Conservation (phyloP, 176 grass and related monocot genomes). For the Oryza glumipatula region DNA sequence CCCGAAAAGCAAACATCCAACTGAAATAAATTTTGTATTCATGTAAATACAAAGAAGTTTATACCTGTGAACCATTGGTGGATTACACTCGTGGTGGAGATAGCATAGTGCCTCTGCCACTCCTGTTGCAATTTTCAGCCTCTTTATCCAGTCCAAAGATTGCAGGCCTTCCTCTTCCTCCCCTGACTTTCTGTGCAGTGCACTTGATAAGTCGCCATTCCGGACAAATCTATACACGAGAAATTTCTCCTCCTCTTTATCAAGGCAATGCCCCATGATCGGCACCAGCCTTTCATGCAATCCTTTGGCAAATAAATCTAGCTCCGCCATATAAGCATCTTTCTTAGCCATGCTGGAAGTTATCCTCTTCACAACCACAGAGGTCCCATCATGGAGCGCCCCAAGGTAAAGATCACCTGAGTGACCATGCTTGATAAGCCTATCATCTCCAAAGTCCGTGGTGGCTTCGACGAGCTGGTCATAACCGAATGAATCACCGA, state of each 20-base stretch:
- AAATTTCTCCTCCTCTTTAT: slow-evolving; percentile 76
- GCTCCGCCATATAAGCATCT: slow-evolving; percentile 66
- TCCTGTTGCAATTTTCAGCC: slow-evolving; percentile 95
- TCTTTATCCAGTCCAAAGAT: slow-evolving; percentile 99
- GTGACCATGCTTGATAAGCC: slow-evolving; percentile 77
- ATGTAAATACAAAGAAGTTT: slow-evolving; percentile 28
- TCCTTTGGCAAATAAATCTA: slow-evolving; percentile 85
- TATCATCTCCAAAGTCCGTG: slow-evolving; percentile 59
- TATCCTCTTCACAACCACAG: slow-evolving; percentile 76
- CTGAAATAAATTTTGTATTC: slow-evolving; percentile 24
- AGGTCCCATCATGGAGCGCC: slow-evolving; percentile 58
- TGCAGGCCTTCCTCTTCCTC: slow-evolving; percentile 85
- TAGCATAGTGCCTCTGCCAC: slow-evolving; percentile 92
- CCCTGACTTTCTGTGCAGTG: slow-evolving; percentile 70
- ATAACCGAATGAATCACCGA: slow-evolving; percentile 76
- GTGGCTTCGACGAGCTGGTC: slow-evolving; percentile 65
- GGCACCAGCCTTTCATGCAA: slow-evolving; percentile 72
- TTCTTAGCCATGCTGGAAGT: slow-evolving; percentile 49
- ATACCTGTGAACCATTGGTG: slow-evolving; percentile 98
- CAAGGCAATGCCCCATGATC: slow-evolving; percentile 78
- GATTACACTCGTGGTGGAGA: slow-evolving; percentile 86
- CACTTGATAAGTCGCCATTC: slow-evolving; percentile 68
- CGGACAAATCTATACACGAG: slow-evolving; percentile 86
- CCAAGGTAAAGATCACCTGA: slow-evolving; percentile 85
- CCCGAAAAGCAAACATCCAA: slow-evolving; percentile 31